Percentiles rank a stretch among this genome's conserved stretches.
phyloP scores from a whole-genome alignment of 2,329 filamentous ascomycete species.

The Pseudogymnoascus sp. region DNA sequence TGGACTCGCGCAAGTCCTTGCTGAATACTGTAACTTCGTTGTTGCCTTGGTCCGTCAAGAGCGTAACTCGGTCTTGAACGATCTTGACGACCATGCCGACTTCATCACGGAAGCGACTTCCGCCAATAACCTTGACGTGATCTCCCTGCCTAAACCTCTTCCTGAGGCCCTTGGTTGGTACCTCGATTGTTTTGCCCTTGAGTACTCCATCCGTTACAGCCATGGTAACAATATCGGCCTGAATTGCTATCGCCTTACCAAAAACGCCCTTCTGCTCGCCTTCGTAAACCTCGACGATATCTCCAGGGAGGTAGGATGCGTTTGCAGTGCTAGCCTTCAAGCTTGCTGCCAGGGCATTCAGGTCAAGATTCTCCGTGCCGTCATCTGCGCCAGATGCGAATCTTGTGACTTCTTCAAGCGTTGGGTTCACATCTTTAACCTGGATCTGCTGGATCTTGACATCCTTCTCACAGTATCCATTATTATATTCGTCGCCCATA shows the following conservation, averaged over 20 bases:
- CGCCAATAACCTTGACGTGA: slow-evolving; percentile 97
- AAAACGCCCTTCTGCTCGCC: slow-evolving; percentile 90
- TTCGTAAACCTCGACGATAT: slow-evolving; percentile 92
- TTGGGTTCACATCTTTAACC: slow-evolving; percentile 87
- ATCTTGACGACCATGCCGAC: slow-evolving; percentile 96
- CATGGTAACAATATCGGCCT: slow-evolving; percentile 86
- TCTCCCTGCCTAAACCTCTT: slow-evolving; percentile 92
- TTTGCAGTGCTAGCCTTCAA: slow-evolving; percentile 75
- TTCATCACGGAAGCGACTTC: slow-evolving; percentile 88
- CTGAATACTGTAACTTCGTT: slow-evolving; percentile 96
- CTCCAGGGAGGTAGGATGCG: slow-evolving; percentile 81
- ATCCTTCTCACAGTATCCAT: slow-evolving; percentile 89
- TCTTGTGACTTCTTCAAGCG: slow-evolving; percentile 88
- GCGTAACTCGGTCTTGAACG: slow-evolving; percentile 81
- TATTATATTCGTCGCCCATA: slow-evolving; percentile 80
- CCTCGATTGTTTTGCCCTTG: slow-evolving; percentile 76
- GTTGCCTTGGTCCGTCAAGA: slow-evolving; percentile 87
- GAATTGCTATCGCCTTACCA: slow-evolving; percentile 77
- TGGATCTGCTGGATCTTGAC: slow-evolving; percentile 80
- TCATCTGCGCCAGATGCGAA: slow-evolving; percentile 86
- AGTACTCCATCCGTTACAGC: slow-evolving; percentile 76
- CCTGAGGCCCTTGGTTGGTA: slow-evolving; percentile 81
- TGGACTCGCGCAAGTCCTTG: slow-evolving; percentile 88
- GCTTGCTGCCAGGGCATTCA: slow-evolving; percentile 82
- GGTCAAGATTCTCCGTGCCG: slow-evolving; percentile 85